Conservation (phyloP, 1,284 basidiomycete genomes). For the Cystobasidium pallidum region DNA sequence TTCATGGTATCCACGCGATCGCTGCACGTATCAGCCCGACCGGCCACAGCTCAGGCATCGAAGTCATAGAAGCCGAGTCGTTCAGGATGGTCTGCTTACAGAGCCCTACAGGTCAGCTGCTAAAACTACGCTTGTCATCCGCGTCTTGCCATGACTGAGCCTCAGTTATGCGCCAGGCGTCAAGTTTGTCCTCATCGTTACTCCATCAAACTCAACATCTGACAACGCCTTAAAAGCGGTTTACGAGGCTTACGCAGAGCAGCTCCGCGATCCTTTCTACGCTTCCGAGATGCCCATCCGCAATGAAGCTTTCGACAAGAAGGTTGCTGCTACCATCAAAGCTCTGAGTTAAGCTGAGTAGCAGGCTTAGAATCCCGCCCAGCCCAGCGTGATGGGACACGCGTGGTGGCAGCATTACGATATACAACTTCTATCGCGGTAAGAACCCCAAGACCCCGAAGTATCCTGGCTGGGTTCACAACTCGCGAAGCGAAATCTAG, state of each 20-base stretch:
- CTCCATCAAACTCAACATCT: conserved; percentile 69
- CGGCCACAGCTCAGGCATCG: conserved; percentile 77
- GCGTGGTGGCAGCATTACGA: too few relatives aligned
- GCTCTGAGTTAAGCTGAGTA: conserved; percentile 58
- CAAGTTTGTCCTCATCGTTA: conserved; percentile 93
- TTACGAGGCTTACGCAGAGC: conserved; percentile 63
- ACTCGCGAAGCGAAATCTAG: too few relatives aligned
- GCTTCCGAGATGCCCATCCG: conserved; percentile 98
- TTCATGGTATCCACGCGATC: conserved; percentile 98
- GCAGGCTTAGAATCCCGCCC: too few relatives aligned
- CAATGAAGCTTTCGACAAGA: conserved; percentile 81
- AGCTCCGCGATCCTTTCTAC: conserved; percentile 95
- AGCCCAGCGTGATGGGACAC: too few relatives aligned
- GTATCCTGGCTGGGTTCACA: too few relatives aligned
- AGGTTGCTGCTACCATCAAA: conserved; percentile 55
- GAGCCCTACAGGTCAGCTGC: conserved; percentile 80
- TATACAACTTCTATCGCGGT: too few relatives aligned
- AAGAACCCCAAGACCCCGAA: too few relatives aligned
- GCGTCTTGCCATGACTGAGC: not conserved
- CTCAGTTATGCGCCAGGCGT: conserved; percentile 67
- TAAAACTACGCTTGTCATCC: not conserved
- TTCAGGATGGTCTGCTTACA: conserved; percentile 88
- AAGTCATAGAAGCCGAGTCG: conserved; percentile 90
- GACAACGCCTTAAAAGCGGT: conserved; percentile 52
- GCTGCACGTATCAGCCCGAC: conserved; percentile 87